Base-by-base conservation (phyloP, 257 asterid species). In the Prunella vulgaris region DNA sequence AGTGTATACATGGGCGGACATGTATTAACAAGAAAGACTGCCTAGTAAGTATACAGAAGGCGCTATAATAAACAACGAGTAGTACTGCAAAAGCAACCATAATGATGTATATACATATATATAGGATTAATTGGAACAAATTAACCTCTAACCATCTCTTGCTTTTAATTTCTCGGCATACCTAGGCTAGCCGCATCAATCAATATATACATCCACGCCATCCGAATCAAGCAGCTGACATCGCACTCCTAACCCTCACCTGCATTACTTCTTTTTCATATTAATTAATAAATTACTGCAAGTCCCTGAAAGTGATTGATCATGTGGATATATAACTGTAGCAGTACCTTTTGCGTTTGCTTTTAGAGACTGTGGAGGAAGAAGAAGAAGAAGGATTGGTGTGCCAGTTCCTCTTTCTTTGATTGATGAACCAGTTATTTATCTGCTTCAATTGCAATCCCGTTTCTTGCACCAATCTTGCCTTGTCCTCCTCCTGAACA, bases 391-490 rank as follows among this genome's bases (percentile, higher is more conserved):
- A 88, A 27, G 90, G 81, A 66, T 84, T 88, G 72, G 77, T 82
- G 81, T 88, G 95, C 95, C 95, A 88, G 53, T 88, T 88, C 79
- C 90, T 81, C 77, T 88, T 88, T 77, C 92, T 78, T 78, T 87
- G 91, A 69, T 87, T 87, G 78, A 87, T 87, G 76, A 85, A 87
- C 94, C 91, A 87, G 62, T 87, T 87, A 52, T 87, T 87, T 37
- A 88, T 83, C 78, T 88, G 95, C 75, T 87, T 84, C 38, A 84
- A 69, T 72, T 87, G 90, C 84, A 87, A 79, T 0, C 93, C 90
- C 22, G 93, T 87, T 78, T 87, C 93, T 71, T 83, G 83, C 30
- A 84, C 90, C 80, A 87, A 63, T 52, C 84, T 81, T 67, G 83
- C 84, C 70, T 87, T 87, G 49, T 87, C 90, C 64, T 87, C 94